These are phyloP conservation scores for Potentilla sterilis DNA, from an alignment of 306 rosid genomes.

Conservation along the genomic window DNA sequence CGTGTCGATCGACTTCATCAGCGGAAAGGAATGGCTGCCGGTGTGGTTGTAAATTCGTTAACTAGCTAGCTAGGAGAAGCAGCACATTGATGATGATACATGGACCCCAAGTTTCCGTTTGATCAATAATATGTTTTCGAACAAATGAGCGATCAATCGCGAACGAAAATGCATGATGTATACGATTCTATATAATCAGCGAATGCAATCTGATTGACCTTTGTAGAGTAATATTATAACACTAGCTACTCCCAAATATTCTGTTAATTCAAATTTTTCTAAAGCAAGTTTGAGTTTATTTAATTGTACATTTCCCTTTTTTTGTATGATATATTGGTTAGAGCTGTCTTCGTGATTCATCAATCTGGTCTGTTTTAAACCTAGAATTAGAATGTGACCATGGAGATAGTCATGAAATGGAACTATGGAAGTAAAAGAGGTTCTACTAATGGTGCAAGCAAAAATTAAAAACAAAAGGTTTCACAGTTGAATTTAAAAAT, in stretches of 20 bases:
- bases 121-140: background rate
- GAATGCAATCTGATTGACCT: background rate
- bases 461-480: too few species aligned
- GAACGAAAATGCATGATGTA: background rate
- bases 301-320: background rate
- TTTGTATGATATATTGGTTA: background rate
- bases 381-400: background rate
- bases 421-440: too few species aligned
- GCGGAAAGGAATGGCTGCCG: constrained; percentile 71
- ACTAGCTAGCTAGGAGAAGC: background rate
- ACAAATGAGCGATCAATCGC: background rate
- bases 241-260: background rate
- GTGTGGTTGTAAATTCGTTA: constrained; percentile 40
- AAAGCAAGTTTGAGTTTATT: background rate
- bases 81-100: background rate
- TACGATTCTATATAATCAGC: background rate
- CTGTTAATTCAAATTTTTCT: background rate
- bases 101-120: background rate
- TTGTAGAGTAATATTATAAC: background rate
- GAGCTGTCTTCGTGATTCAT: background rate
- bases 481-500: too few species aligned
- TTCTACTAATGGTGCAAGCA: too few species aligned
- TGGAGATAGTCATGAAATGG: too few species aligned
- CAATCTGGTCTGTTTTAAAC: background rate
- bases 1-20: constrained; percentile 50